A percentile compares a stretch with the other conserved stretches of the same genome.
Evolutionary conservation across 306 rosid species (phyloP).

Genomic region (cucumber (Cucumis sativus)): DNA sequence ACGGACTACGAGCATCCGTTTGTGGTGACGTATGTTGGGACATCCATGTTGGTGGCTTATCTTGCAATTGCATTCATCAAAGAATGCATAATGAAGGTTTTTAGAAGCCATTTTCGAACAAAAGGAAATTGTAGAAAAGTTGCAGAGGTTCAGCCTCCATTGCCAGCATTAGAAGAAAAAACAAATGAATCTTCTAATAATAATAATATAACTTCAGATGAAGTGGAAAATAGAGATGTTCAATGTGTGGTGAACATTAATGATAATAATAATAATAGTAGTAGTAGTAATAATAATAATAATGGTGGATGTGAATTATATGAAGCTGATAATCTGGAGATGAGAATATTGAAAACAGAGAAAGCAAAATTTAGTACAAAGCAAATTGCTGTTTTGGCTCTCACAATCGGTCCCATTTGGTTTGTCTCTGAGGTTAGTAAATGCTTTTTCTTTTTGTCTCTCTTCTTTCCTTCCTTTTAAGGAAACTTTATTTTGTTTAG

Average conservation of each 20-base stretch:
- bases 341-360: neutral
- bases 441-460: neutral
- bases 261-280: too few species aligned
- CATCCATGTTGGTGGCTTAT: conserved; percentile 13
- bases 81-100: conserved; percentile 1
- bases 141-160: neutral
- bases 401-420: conserved; percentile 15
- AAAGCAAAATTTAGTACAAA: neutral
- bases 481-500: neutral
- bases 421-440: conserved; percentile 12
- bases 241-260: neutral
- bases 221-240: neutral
- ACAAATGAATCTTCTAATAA: neutral
- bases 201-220: neutral
- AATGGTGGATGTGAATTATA: neutral
- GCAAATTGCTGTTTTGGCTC: conserved; percentile 7
- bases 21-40: conserved; percentile 14
- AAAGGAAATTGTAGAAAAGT: neutral
- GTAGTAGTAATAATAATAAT: too few species aligned
- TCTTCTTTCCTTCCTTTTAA: neutral
- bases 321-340: neutral
- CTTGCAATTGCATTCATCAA: conserved; percentile 15
- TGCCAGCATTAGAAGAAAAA: neutral
- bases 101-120: neutral
- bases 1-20: conserved; percentile 18